These are phyloP conservation scores for Xylaria sp. DNA, from an alignment of 2,329 filamentous ascomycete genomes.

Conservation along the genomic window DNA sequence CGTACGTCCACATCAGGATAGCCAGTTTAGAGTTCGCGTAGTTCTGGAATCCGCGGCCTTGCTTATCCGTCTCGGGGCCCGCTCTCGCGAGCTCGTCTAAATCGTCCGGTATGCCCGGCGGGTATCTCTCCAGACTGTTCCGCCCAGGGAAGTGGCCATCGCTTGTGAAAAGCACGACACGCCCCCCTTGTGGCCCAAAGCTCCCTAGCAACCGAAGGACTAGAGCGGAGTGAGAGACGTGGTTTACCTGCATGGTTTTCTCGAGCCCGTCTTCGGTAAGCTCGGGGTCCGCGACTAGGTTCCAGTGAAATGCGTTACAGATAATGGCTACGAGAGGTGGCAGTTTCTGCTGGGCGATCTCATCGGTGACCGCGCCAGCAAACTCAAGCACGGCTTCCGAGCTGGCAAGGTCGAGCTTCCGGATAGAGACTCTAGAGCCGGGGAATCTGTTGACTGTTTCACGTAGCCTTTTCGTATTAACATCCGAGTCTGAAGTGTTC, in stretches of 20 bases:
- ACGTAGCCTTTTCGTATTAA: conserved; percentile 40
- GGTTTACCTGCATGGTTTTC: conserved; percentile 47
- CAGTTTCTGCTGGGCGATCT: conserved; percentile 38
- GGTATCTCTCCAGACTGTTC: conserved; percentile 46
- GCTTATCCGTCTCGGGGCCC: conserved; percentile 40
- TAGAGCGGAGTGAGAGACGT: conserved; percentile 47
- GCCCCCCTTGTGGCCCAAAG: conserved; percentile 63
- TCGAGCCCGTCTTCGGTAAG: conserved; percentile 46
- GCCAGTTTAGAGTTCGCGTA: conserved; percentile 51
- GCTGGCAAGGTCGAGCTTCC: conserved; percentile 44
- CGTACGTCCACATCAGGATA: conserved; percentile 48
- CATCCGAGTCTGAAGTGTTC: conserved; percentile 38
- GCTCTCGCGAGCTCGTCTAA: conserved; percentile 46
- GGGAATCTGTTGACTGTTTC: conserved; percentile 36
- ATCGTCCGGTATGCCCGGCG: conserved; percentile 44
- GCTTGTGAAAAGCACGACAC: conserved; percentile 38
- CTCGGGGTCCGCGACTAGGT: conserved; percentile 41
- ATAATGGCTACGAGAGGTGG: conserved; percentile 45
- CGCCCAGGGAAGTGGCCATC: conserved; percentile 47
- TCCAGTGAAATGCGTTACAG: conserved; percentile 50
- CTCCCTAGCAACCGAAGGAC: conserved; percentile 56
- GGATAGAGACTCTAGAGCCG: conserved; percentile 46
- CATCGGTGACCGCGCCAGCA: conserved; percentile 35
- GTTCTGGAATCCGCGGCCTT: conserved; percentile 49
- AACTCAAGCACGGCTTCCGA: conserved; percentile 45